A percentile compares a stretch with the other conserved stretches of the same genome.
Evolutionary conservation across 202 grass and related monocot genomes (phyloP).

Genomic region (Miscanthus sacchariflorus): DNA sequence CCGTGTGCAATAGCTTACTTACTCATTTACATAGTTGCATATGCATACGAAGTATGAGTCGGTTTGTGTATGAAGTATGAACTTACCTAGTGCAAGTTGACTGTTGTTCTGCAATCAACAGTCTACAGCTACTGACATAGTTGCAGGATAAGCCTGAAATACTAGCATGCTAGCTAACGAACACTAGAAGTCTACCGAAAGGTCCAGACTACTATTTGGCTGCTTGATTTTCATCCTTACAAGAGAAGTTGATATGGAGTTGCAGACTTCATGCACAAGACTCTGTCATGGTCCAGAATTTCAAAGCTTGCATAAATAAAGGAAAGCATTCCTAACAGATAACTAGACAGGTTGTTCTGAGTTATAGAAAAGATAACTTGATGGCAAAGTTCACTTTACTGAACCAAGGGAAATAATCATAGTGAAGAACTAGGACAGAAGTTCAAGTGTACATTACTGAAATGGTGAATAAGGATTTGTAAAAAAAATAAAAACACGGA

Average conservation of each 20-base stretch:
- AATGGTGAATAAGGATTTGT: not conserved
- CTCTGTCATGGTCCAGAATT: not conserved
- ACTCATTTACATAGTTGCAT: not conserved
- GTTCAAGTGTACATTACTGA: conserved; percentile 17
- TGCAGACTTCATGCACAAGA: not conserved
- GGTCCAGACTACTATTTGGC: not conserved
- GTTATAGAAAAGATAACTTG: not conserved
- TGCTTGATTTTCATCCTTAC: not conserved
- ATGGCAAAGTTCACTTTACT: not conserved
- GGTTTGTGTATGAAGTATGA: not conserved
- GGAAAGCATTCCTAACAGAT: not conserved
- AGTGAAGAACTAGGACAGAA: not conserved
- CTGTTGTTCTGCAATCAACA: not conserved
- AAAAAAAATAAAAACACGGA: not conserved
- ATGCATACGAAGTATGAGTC: not conserved
- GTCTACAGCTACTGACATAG: not conserved
- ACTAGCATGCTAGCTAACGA: not conserved
- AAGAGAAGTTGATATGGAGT: not conserved
- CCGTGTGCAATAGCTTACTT: not conserved
- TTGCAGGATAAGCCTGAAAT: not conserved
- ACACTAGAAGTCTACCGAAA: not conserved
- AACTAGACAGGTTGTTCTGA: conserved; percentile 12
- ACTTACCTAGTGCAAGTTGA: not conserved
- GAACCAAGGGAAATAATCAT: not conserved
- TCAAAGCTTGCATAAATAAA: not conserved